phyloP scores from a whole-genome alignment of 2,329 filamentous ascomycete species.

The Hortaea werneckii region DNA sequence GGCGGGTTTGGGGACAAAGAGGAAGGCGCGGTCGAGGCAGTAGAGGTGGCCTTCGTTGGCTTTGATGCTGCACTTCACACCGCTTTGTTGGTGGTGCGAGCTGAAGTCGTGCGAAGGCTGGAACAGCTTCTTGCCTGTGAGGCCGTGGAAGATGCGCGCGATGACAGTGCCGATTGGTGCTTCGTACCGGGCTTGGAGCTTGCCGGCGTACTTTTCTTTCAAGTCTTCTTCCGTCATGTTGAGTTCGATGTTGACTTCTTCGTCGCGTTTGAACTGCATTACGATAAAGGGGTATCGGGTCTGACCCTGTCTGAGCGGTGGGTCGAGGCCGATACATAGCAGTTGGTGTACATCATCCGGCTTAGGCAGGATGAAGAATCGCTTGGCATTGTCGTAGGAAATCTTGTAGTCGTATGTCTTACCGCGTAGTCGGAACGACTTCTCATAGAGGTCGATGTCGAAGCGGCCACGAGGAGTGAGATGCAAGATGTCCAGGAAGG shows the following conservation, averaged over 20 bases:
- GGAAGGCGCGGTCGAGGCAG: slow-evolving; percentile 95
- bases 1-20: slow-evolving; percentile 97
- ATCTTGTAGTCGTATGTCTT: slow-evolving; percentile 99
- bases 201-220: slow-evolving; percentile 79
- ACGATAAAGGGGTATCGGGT: slow-evolving; percentile 97
- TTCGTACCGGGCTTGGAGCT: slow-evolving; percentile 81
- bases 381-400: slow-evolving; percentile 94
- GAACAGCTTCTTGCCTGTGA: slow-evolving; percentile 91
- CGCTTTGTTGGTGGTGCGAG: slow-evolving; percentile 84
- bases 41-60: slow-evolving; percentile 96
- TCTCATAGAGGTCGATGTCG: slow-evolving; percentile 99
- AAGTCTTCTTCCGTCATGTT: slow-evolving; percentile 90
- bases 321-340: slow-evolving; percentile 88
- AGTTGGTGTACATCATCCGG: slow-evolving; percentile 96
- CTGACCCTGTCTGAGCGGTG: slow-evolving; percentile 90
- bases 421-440: slow-evolving; percentile 88
- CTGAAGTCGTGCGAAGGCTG: slow-evolving; percentile 89
- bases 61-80: slow-evolving; percentile 99
- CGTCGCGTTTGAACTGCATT: slow-evolving; percentile 97
- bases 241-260: slow-evolving; percentile 90
- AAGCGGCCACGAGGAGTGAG: slow-evolving; percentile 97
- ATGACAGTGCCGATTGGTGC: slow-evolving; percentile 88
- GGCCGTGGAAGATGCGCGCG: slow-evolving; percentile 85
- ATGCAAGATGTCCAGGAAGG: slow-evolving; percentile 92
- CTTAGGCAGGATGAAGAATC: slow-evolving; percentile 96